phyloP scores from a whole-genome alignment of 2,329 filamentous ascomycete species.

The Calonectria pauciramosa region DNA sequence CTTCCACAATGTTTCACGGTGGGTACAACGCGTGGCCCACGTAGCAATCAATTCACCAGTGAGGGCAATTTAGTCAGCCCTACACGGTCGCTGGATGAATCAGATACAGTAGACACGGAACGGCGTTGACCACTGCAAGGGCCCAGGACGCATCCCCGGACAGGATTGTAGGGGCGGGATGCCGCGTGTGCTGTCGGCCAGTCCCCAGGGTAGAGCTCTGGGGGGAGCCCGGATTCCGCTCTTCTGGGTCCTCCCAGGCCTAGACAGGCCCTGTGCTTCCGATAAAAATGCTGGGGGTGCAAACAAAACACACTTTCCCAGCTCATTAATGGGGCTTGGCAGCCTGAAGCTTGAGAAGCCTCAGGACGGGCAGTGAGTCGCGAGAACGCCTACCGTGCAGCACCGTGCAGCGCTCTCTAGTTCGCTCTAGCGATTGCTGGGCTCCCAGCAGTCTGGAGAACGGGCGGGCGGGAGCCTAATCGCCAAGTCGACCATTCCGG shows the following conservation, averaged over 20 bases:
- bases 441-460: not conserved
- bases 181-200: not conserved
- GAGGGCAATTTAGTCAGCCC: not conserved
- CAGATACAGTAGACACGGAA: not conserved
- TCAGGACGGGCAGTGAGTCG: not conserved
- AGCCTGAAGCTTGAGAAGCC: not conserved
- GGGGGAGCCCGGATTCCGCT: conserved; percentile 2
- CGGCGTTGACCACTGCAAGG: not conserved
- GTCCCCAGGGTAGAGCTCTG: not conserved
- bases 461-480: conserved; percentile 9
- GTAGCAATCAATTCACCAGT: not conserved
- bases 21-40: conserved; percentile 1
- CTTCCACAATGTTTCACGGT: not conserved
- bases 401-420: not conserved
- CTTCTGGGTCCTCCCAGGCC: not conserved
- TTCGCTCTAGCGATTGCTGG: not conserved
- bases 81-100: not conserved
- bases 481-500: not conserved
- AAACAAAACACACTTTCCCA: not conserved
- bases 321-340: not conserved
- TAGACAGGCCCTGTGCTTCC: not conserved
- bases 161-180: not conserved
- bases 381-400: not conserved
- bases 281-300: not conserved
- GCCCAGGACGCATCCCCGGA: not conserved